Conservation (phyloP, 202 grass and related monocot genomes). For the Tripidium arundinaceum region DNA sequence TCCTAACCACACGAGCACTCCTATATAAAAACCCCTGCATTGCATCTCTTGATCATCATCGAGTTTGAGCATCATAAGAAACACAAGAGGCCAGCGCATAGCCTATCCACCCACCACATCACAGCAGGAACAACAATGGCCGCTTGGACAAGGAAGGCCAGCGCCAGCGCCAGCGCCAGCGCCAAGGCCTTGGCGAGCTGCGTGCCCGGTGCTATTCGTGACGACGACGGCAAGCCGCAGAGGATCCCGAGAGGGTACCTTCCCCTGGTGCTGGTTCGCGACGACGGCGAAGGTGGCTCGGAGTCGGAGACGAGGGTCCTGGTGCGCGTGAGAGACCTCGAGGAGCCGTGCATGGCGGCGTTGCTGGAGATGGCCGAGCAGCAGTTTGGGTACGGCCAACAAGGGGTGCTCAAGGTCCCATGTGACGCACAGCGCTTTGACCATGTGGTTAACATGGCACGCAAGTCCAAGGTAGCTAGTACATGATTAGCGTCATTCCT, state of each 20-base stretch:
- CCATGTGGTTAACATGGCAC: conserved; percentile 1
- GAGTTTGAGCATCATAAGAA: background rate
- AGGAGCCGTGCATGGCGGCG: conserved; percentile 23
- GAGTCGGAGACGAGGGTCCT: conserved; percentile 17
- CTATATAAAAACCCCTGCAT: background rate
- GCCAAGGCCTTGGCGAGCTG: background rate
- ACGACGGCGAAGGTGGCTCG: background rate
- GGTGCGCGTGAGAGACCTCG: conserved; percentile 32
- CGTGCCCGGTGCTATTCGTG: background rate
- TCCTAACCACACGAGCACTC: background rate
- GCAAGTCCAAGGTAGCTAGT: background rate
- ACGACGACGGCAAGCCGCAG: background rate
- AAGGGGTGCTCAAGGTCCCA: conserved; percentile 33
- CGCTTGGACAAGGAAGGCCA: conserved; percentile 22
- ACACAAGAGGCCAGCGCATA: background rate
- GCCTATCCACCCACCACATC: background rate
- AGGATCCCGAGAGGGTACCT: conserved; percentile 44
- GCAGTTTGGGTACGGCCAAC: conserved; percentile 36
- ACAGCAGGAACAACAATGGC: background rate
- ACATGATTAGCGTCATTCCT: background rate
- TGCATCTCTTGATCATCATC: background rate
- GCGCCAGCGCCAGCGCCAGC: too few relatives aligned
- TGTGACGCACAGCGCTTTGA: conserved; percentile 26
- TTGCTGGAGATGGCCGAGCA: conserved; percentile 25
- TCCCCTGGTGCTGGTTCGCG: conserved; percentile 33